Percentiles rank a stretch among this genome's conserved stretches.
phyloP scores from a whole-genome alignment of 345 rosid species.

The Citrus maxima region DNA sequence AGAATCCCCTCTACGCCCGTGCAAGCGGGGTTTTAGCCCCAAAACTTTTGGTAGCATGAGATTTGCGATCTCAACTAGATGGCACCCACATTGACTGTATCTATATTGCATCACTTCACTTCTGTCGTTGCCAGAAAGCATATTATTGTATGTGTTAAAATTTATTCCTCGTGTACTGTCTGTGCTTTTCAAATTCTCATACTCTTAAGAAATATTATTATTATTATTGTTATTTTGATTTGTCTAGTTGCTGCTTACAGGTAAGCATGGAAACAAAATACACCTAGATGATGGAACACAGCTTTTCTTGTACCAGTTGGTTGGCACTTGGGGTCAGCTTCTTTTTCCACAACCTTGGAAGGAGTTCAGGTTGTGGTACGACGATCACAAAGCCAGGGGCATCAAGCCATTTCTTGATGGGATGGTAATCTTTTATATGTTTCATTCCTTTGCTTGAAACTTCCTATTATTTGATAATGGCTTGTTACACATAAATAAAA shows the following conservation, averaged over 20 bases:
- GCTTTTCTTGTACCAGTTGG: conserved; percentile 82
- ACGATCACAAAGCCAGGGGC: conserved; percentile 66
- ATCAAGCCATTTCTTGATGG: conserved; percentile 88
- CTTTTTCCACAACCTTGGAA: conserved; percentile 97
- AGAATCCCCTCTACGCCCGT: too few relatives aligned
- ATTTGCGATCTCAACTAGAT: too few relatives aligned
- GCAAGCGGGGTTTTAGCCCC: too few relatives aligned
- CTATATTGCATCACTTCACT: neutral
- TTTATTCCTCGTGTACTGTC: neutral
- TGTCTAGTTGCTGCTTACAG: conserved; percentile 35
- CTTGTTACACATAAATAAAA: conserved; percentile 4
- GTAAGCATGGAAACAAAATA: conserved; percentile 83
- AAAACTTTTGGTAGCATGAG: too few relatives aligned
- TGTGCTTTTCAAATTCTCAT: neutral
- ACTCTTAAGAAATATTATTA: neutral
- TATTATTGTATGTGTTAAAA: neutral
- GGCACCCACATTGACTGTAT: too few relatives aligned
- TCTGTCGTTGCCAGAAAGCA: neutral
- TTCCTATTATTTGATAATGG: neutral
- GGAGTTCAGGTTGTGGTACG: conserved; percentile 95
- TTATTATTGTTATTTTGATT: neutral
- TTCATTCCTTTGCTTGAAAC: neutral
- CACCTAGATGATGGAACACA: conserved; percentile 45
- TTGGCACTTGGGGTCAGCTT: conserved; percentile 99
- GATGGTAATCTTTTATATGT: conserved; percentile 56